phyloP scores from a whole-genome alignment of 2,329 filamentous ascomycete species.

The Trichoderma atroviride region DNA sequence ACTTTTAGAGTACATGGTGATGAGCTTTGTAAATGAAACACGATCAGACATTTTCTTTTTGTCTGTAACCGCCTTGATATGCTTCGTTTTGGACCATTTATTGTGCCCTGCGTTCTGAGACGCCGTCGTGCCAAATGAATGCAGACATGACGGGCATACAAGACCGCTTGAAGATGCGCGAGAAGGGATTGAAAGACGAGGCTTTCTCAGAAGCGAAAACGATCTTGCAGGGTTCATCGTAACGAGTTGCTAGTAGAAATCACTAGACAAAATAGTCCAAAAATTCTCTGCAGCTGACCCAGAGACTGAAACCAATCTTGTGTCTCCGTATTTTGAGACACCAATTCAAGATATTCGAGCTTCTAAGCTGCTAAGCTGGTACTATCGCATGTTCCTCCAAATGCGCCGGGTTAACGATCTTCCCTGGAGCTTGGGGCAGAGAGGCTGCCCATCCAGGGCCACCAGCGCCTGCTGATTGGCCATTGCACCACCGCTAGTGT shows the following conservation, averaged over 20 bases:
- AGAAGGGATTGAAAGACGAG: slow-evolving; percentile 2
- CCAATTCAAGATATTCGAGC: background rate
- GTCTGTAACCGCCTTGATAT: slow-evolving; percentile 89
- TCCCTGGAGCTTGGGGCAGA: slow-evolving; percentile 29
- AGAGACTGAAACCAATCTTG: background rate
- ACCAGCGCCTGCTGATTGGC: slow-evolving; percentile 29
- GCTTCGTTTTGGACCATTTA: slow-evolving; percentile 94
- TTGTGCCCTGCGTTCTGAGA: slow-evolving; percentile 70
- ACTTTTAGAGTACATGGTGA: slow-evolving; percentile 77
- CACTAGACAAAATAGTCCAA: background rate
- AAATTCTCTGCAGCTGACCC: background rate
- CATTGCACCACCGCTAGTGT: slow-evolving; percentile 24
- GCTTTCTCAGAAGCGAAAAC: slow-evolving; percentile 4
- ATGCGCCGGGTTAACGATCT: slow-evolving; percentile 40
- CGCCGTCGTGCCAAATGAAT: slow-evolving; percentile 52
- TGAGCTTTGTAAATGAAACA: slow-evolving; percentile 67
- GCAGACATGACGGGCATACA: slow-evolving; percentile 53
- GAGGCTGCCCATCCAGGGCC: slow-evolving; percentile 19
- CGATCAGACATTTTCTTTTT: slow-evolving; percentile 74
- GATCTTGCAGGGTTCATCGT: background rate
- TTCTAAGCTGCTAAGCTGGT: background rate
- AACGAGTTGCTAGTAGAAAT: background rate
- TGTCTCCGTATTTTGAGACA: background rate
- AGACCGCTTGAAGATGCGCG: background rate
- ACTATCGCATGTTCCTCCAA: slow-evolving; percentile 16